Base-by-base conservation (phyloP, 2,329 filamentous ascomycete species). In the Diaporthe eres region DNA sequence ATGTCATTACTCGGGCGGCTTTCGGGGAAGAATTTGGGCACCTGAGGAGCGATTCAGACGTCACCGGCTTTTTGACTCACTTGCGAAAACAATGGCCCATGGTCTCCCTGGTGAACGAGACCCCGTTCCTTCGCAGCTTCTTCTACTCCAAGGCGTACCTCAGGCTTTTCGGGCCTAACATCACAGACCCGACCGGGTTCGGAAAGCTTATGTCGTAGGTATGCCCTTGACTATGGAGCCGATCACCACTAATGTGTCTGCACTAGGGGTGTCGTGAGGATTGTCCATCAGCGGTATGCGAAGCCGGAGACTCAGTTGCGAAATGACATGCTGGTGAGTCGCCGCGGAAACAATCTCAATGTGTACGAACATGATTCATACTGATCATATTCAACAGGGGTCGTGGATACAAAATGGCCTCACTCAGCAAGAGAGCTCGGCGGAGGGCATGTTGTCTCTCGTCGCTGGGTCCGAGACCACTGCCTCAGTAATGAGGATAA, bases 1-100 rank as follows among this genome's bases (percentile, higher is more conserved):
- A 90, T 77, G 85, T 88, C 28, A 88, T 90, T 76, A 87, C 85
- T 51, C 84, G 85, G 49, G 78, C 90, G 17, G 86, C 86, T 3
- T 86, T 89, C 63, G 88, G 88, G 31, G 76, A 84, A 70, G 79
- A 83, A 1, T 87, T 88, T 77, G 87, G 87, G 28, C 87, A 86
- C 76, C 79, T 89, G 0, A 81, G 82, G 28, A 79, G 80, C 10
- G 85, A 89, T 77, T 80, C 82, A 13, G 87, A 89, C 77, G 82
- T 86, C 0, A 85, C 86, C 74, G 83, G 82, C 17, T 88, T 87
- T 78, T 82, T 88, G 51, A 47, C 57, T 2, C n/a, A 65, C 17
- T 9, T 70, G 25, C 47, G 44, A 42, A 9, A 25, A 10, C 42
- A 49, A 2, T 76, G 74, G 73, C 84, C 86, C 0, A 79, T 82